Conservation (phyloP, 1,284 basidiomycete genomes). For the Phlebopus sp. region DNA sequence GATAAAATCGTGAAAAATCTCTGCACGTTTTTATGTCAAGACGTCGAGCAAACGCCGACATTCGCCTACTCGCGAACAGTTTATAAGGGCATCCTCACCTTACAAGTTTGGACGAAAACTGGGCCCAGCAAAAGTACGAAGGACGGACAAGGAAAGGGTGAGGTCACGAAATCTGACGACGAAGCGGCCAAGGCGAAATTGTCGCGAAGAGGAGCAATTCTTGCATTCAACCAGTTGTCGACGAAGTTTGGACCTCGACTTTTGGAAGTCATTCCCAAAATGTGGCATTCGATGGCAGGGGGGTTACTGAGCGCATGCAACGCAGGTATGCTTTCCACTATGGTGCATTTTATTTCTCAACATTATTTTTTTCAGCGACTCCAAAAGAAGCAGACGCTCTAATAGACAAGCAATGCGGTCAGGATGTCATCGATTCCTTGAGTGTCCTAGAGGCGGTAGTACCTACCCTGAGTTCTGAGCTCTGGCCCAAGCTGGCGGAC, state of each 20-base stretch:
- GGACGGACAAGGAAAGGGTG: conserved; percentile 44
- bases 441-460: conserved; percentile 86
- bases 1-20: conserved; percentile 98
- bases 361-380: conserved; percentile 39
- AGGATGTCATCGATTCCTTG: conserved; percentile 91
- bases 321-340: conserved; percentile 44
- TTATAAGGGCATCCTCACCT: conserved; percentile 76
- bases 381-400: conserved; percentile 55
- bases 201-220: conserved; percentile 80
- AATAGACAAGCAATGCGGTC: conserved; percentile 75
- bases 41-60: conserved; percentile 85
- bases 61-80: conserved; percentile 68
- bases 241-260: conserved; percentile 73
- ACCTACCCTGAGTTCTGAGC: conserved; percentile 68
- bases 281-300: conserved; percentile 92
- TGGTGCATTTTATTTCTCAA: not conserved
- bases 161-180: conserved; percentile 44
- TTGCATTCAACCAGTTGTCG: conserved; percentile 82
- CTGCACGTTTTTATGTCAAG: conserved; percentile 95
- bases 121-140: conserved; percentile 40
- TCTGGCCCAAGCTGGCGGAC: conserved; percentile 68
- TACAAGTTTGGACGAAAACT: conserved; percentile 44
- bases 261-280: conserved; percentile 79
- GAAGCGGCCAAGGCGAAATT: conserved; percentile 55
- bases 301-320: conserved; percentile 72